phyloP scores from a whole-genome alignment of 2,329 filamentous ascomycete genomes.

The Sporothrix pallida region DNA sequence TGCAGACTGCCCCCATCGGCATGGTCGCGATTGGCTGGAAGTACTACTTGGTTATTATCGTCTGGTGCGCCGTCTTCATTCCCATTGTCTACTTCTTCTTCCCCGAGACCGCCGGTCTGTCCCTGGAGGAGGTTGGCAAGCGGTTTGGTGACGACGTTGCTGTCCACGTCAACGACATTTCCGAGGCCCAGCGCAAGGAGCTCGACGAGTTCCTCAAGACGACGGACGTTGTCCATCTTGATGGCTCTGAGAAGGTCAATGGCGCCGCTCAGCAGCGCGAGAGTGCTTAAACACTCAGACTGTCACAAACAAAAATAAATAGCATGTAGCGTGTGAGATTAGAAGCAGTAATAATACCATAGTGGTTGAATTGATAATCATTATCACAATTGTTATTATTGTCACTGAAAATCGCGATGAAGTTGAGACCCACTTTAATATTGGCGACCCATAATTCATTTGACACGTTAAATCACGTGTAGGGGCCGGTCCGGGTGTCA shows the following conservation, averaged over 20 bases:
- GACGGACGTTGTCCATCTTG: conserved; percentile 31
- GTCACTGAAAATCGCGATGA: too few relatives aligned
- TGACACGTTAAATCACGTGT: too few relatives aligned
- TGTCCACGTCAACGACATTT: conserved; percentile 52
- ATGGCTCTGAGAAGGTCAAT: not conserved
- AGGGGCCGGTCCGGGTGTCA: too few relatives aligned
- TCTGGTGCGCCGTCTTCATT: conserved; percentile 49
- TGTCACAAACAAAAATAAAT: not conserved
- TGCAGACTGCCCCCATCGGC: conserved; percentile 54
- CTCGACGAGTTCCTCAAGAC: conserved; percentile 36
- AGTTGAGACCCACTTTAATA: too few relatives aligned
- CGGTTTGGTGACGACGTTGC: conserved; percentile 59
- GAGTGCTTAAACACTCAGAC: not conserved
- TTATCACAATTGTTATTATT: too few relatives aligned
- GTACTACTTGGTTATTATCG: conserved; percentile 56
- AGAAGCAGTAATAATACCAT: too few relatives aligned
- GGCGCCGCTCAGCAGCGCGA: not conserved
- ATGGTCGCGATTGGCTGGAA: conserved; percentile 56
- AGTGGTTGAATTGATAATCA: too few relatives aligned
- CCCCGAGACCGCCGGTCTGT: conserved; percentile 51
- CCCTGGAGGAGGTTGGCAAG: conserved; percentile 53
- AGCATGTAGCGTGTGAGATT: too few relatives aligned
- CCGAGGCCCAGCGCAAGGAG: conserved; percentile 42
- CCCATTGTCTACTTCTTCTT: conserved; percentile 51
- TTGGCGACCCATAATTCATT: too few relatives aligned